Evolutionary conservation across 2,329 filamentous ascomycete species (phyloP).

Genomic region (Escovopsis sp.): DNA sequence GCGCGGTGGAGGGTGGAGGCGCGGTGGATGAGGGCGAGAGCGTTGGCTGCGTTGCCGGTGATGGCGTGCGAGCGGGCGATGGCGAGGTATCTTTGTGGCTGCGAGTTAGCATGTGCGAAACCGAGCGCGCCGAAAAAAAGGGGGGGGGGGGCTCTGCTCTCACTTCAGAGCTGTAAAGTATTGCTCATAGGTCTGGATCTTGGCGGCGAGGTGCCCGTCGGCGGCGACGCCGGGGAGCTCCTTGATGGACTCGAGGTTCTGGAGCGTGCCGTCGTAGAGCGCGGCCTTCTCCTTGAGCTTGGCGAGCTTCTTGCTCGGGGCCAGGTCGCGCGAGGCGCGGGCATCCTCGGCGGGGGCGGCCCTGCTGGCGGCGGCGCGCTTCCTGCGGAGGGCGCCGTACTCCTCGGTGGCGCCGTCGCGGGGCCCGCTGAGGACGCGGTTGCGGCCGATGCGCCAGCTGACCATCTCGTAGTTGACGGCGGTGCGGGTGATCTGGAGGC

Average conservation of each 20-base stretch:
- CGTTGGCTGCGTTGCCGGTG: conserved; percentile 56
- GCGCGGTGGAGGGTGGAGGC: conserved; percentile 49
- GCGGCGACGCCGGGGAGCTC: conserved; percentile 82
- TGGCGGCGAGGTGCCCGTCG: conserved; percentile 59
- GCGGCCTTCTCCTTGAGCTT: conserved; percentile 76
- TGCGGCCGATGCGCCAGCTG: conserved; percentile 87
- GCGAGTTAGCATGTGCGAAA: conserved; percentile 6
- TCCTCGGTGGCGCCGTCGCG: conserved; percentile 57
- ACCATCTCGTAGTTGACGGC: conserved; percentile 91
- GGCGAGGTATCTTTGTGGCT: conserved; percentile 56
- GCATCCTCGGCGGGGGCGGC: conserved; percentile 25
- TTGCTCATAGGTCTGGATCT: conserved; percentile 60
- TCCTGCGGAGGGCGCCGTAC: conserved; percentile 34
- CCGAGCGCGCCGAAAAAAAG: too few species aligned
- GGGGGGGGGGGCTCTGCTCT: conserved; percentile 14
- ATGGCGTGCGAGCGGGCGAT: conserved; percentile 75
- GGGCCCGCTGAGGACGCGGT: conserved; percentile 72
- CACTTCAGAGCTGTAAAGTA: conserved; percentile 88
- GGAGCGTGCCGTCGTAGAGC: conserved; percentile 78
- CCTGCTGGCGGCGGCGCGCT: conserved; percentile 11
- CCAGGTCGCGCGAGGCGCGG: conserved; percentile 41
- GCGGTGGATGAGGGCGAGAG: conserved; percentile 70
- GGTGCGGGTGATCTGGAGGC: conserved; percentile 80
- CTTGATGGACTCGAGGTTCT: conserved; percentile 80
- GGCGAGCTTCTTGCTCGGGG: conserved; percentile 59